Evolutionary conservation across 2,329 filamentous ascomycete species (phyloP).

Genomic region (Paradendryphiella salina): DNA sequence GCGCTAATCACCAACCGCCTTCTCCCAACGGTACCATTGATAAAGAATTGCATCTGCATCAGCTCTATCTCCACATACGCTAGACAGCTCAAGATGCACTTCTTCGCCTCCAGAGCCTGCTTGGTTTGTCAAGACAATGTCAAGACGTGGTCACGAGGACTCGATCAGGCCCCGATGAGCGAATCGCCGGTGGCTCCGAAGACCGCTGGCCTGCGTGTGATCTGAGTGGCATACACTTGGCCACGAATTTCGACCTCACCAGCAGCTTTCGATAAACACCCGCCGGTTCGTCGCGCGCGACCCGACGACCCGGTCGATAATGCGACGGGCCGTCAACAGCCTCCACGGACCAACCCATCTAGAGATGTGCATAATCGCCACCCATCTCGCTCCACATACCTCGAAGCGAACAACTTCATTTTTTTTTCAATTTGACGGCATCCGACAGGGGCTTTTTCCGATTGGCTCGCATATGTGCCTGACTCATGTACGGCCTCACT

Average conservation of each 20-base stretch:
- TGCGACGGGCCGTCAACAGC: constrained; percentile 13
- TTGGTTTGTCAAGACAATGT: constrained; percentile 12
- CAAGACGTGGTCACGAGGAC: constrained; percentile 22
- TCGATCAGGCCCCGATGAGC: constrained; percentile 1
- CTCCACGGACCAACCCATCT: constrained; percentile 5
- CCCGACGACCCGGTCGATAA: constrained; percentile 19
- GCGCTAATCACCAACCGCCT: constrained; percentile 27
- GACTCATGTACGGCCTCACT: background rate
- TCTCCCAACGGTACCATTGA: constrained; percentile 21
- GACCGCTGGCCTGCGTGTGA: constrained; percentile 2
- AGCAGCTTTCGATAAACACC: constrained; percentile 7
- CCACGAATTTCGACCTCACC: constrained; percentile 1
- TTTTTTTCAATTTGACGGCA: background rate
- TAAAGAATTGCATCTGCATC: constrained; percentile 22
- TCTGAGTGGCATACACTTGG: constrained; percentile 7
- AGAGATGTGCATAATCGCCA: constrained; percentile 1
- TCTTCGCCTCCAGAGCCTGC: constrained; percentile 1
- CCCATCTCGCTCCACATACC: background rate
- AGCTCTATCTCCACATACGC: constrained; percentile 36
- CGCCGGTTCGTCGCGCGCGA: constrained; percentile 9
- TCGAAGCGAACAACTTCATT: constrained; percentile 1
- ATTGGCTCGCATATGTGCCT: background rate
- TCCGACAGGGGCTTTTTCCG: background rate
- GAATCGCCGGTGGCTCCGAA: constrained; percentile 19
- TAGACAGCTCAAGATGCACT: constrained; percentile 32